phyloP scores from a whole-genome alignment of 2,329 filamentous ascomycete species.

The Clonostachys rhizophaga region DNA sequence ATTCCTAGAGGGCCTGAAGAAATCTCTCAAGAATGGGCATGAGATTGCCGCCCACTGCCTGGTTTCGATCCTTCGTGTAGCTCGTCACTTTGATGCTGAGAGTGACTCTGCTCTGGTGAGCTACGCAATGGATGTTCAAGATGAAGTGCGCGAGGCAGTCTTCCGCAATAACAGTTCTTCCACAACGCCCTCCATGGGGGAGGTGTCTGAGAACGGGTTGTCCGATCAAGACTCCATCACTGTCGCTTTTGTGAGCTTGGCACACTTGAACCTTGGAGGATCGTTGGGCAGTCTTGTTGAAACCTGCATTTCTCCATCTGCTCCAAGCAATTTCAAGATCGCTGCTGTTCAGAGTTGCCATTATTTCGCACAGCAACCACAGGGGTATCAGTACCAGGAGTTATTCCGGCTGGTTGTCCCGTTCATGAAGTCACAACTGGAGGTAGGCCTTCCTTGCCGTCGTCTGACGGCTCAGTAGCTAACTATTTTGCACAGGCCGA shows the following conservation, averaged over 20 bases:
- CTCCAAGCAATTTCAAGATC: slow-evolving; percentile 57
- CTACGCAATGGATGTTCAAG: slow-evolving; percentile 66
- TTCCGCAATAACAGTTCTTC: slow-evolving; percentile 39
- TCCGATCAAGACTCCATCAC: slow-evolving; percentile 64
- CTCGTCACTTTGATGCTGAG: slow-evolving; percentile 58
- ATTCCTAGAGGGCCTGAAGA: slow-evolving; percentile 60
- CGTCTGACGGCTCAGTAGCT: too few relatives aligned
- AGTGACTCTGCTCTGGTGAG: slow-evolving; percentile 60
- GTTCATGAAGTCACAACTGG: slow-evolving; percentile 52
- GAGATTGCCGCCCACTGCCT: slow-evolving; percentile 65
- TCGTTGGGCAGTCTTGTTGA: slow-evolving; percentile 52
- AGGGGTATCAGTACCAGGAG: slow-evolving; percentile 43
- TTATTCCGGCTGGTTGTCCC: slow-evolving; percentile 50
- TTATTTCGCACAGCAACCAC: slow-evolving; percentile 52
- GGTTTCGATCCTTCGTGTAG: slow-evolving; percentile 56
- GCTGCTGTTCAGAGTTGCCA: slow-evolving; percentile 58
- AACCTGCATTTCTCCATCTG: slow-evolving; percentile 49
- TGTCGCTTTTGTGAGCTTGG: slow-evolving; percentile 60
- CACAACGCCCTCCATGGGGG: background rate
- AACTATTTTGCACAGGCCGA: background rate
- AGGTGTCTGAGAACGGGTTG: slow-evolving; percentile 32
- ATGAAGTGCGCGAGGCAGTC: slow-evolving; percentile 62
- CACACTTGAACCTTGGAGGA: slow-evolving; percentile 55
- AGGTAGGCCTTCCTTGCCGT: slow-evolving; percentile 31
- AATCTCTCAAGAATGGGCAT: slow-evolving; percentile 58